A percentile compares a stretch with the other conserved stretches of the same genome.
phyloP scores from a whole-genome alignment of 176 grass and related monocot genomes.

The Carex cristatella region DNA sequence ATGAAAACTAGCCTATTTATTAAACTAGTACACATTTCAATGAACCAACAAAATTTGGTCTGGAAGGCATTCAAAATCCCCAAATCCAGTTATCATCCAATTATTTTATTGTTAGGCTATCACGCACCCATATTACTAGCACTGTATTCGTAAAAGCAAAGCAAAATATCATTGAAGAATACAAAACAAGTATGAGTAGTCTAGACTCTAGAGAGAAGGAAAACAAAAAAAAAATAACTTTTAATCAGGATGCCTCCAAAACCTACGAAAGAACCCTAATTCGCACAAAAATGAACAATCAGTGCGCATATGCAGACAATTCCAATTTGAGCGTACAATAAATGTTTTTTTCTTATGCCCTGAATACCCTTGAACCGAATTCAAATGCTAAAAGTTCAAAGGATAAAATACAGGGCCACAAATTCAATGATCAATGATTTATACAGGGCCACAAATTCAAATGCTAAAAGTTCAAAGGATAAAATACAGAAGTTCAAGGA shows the following conservation, averaged over 20 bases:
- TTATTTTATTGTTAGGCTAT: conserved; percentile 6
- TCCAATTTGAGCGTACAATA: neutral
- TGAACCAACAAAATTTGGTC: neutral
- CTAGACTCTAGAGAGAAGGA: neutral
- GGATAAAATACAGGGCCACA: neutral
- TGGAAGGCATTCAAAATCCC: neutral
- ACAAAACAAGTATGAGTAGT: neutral
- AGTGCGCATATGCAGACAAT: neutral
- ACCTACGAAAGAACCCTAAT: conserved; percentile 10
- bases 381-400: too few species aligned
- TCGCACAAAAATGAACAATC: neutral
- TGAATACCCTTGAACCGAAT: neutral
- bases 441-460: too few species aligned
- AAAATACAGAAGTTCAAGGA: neutral
- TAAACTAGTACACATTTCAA: conserved; percentile 12
- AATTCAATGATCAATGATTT: too few species aligned
- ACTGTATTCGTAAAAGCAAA: conserved; percentile 21
- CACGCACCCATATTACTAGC: neutral
- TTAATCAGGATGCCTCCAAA: neutral
- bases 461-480: neutral
- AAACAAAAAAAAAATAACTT: neutral
- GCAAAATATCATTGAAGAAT: neutral
- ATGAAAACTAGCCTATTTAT: neutral
- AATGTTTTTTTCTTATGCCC: neutral
- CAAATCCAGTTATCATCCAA: conserved; percentile 8